Evolutionary conservation across 2,329 filamentous ascomycete species (phyloP).

Genomic region (Fusarium keratoplasticum): DNA sequence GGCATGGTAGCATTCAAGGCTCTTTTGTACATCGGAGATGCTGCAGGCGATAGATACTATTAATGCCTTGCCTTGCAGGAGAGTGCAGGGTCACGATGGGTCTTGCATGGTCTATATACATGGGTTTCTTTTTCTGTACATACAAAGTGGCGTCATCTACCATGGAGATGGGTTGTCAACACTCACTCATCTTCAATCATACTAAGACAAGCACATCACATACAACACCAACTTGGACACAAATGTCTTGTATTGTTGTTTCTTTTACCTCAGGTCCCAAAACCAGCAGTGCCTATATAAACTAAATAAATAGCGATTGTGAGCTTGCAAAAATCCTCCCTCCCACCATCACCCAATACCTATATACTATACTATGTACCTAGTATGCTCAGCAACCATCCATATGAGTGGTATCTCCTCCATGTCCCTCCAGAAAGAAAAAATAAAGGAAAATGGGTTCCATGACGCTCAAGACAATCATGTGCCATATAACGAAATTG

Average conservation of each 20-base stretch:
- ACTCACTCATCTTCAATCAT: too few relatives aligned
- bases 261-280: conserved; percentile 3
- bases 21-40: neutral
- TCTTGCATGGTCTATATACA: neutral
- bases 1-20: neutral
- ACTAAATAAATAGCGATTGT: conserved; percentile 28
- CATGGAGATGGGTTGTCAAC: neutral
- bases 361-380: conserved; percentile 18
- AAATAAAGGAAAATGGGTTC: conserved; percentile 23
- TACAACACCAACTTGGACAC: neutral
- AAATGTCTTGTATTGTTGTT: conserved; percentile 10
- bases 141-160: neutral
- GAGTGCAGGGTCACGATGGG: neutral
- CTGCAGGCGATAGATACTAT: neutral
- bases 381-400: conserved; percentile 28
- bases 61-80: neutral
- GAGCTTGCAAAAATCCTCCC: conserved; percentile 20
- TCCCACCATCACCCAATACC: conserved; percentile 28
- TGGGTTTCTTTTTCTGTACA: neutral
- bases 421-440: conserved; percentile 27
- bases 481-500: conserved; percentile 17
- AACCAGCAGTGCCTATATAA: conserved; percentile 18
- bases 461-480: conserved; percentile 27
- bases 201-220: neutral
- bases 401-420: conserved; percentile 39